Base-by-base conservation (phyloP, 208 protist genomes). In the Leishmania tarentolae region DNA sequence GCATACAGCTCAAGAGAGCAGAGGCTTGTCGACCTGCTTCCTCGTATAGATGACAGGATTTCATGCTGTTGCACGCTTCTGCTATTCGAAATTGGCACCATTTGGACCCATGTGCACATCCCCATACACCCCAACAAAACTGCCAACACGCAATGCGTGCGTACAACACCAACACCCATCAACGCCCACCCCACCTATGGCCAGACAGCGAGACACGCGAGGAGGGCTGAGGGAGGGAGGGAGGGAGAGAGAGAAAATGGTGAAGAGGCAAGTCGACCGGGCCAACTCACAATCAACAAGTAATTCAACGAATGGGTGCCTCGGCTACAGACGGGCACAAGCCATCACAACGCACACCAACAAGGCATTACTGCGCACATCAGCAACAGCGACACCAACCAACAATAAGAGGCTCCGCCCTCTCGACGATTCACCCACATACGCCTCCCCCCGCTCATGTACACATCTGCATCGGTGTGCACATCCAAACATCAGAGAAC, bases 151-250 rank as follows among this genome's bases (percentile, higher is more conserved):
- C 19, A 28, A 17, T 15, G 8, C 31, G 37, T 35, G 28, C 76
- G 40, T 21, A 75, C 50, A 63, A 69, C 42, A 70, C 3, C 61
- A 46, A 57, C 68, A 59, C 47, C 6, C 21, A 68, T 61, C 76
- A n/a, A 76, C 79, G 78, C 66, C 80, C 35, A 56, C 56, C 73
- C 73, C 9, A 28, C 70, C 2, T 15, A 69, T 57, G 44, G 28
- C 75, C 17, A 24, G 21, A 57, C 70, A 69, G 35, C 3, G 4
- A 24, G 31, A 42, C 13, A 44, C 37, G 9, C 8, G 13, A 24
- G 35, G 17, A 37, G 24, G 21, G 11, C 3, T 21, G 24, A 5
- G 57, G 15, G 50, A 47, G 50, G 50, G 50, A 53, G 50, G 50
- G 13, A 19, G 57, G 57, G 52, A 28, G 61, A 31, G 9, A 42